phyloP scores from a whole-genome alignment of 495 filamentous ascomycete genomes.

The Podospora pseudopauciseta region DNA sequence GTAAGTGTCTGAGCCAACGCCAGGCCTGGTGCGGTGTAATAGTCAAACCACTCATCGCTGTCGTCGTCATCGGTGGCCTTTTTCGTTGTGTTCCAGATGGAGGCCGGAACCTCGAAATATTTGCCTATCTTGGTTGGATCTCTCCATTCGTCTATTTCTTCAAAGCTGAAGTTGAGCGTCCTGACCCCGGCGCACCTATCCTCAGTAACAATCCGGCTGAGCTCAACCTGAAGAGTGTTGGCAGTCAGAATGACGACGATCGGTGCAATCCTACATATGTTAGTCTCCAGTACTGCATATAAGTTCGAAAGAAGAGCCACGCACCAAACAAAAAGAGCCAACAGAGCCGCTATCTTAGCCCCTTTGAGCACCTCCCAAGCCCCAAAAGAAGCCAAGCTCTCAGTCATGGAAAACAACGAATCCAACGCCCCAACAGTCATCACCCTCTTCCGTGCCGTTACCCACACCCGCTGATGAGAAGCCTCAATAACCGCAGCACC shows the following conservation, averaged over 20 bases:
- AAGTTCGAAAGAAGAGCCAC: neutral
- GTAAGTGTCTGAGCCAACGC: constrained; percentile 27
- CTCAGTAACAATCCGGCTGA: constrained; percentile 10
- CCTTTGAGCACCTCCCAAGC: constrained; percentile 34
- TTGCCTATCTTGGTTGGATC: constrained; percentile 25
- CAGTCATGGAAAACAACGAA: constrained; percentile 36
- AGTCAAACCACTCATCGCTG: constrained; percentile 35
- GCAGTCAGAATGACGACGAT: constrained; percentile 37
- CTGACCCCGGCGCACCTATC: constrained; percentile 30
- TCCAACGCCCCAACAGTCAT: constrained; percentile 35
- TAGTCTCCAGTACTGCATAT: neutral
- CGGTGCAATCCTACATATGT: constrained; percentile 26
- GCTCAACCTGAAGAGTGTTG: constrained; percentile 36
- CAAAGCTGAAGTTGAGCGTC: constrained; percentile 36
- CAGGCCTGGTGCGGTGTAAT: constrained; percentile 32
- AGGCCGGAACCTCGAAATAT: constrained; percentile 30
- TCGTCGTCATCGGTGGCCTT: constrained; percentile 6
- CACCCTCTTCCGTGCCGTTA: constrained; percentile 33
- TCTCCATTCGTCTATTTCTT: constrained; percentile 38
- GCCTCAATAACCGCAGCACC: constrained; percentile 33
- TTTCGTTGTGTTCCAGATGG: constrained; percentile 37
- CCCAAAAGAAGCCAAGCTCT: constrained; percentile 29
- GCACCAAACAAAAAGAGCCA: constrained; percentile 37
- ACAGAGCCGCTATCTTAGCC: constrained; percentile 31
- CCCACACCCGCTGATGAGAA: constrained; percentile 37